Conservation (phyloP, 176 grass and related monocot genomes). For the Oryza australiensis region DNA sequence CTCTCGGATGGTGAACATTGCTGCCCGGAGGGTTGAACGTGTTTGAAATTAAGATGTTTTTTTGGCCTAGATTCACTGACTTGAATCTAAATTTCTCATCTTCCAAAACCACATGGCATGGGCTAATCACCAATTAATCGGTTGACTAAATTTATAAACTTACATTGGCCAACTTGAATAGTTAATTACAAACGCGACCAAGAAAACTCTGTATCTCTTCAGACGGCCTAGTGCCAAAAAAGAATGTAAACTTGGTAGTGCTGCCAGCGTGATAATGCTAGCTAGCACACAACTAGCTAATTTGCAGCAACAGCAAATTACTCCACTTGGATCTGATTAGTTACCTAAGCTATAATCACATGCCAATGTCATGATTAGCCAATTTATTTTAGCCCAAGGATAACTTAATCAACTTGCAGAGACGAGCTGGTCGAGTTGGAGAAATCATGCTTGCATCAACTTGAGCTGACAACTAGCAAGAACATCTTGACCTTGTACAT, state of each 20-base stretch:
- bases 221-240: background rate
- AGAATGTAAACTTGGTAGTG: background rate
- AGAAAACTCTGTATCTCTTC: background rate
- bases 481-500: background rate
- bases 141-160: conserved; percentile 30
- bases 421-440: background rate
- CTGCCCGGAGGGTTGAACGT: background rate
- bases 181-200: conserved; percentile 4
- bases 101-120: conserved; percentile 54
- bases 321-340: conserved; percentile 27
- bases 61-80: conserved; percentile 29
- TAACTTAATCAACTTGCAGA: background rate
- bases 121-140: conserved; percentile 22
- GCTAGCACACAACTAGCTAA: background rate
- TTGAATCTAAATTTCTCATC: conserved; percentile 22
- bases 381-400: conserved; percentile 2
- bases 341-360: conserved; percentile 24
- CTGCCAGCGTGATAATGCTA: background rate
- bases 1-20: background rate
- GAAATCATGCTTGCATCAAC: conserved; percentile 33
- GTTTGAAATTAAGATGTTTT: conserved; percentile 18
- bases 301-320: conserved; percentile 16
- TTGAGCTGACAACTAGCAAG: conserved; percentile 13
- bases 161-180: conserved; percentile 42
- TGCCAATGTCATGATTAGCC: conserved; percentile 35